These are phyloP conservation scores for Corylus americana DNA, from an alignment of 306 rosid genomes.

Conservation along the genomic window DNA sequence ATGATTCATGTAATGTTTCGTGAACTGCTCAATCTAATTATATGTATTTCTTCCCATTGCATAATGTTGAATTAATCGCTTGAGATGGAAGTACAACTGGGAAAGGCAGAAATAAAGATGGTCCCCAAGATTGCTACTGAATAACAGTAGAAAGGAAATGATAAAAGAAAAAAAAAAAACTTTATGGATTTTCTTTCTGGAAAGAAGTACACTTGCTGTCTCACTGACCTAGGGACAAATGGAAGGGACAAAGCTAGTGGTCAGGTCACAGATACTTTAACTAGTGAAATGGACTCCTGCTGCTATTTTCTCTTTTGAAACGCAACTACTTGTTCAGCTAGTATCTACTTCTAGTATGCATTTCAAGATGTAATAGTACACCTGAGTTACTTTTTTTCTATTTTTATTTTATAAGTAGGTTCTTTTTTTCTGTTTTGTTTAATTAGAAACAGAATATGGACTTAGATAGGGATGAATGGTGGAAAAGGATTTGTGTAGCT, in stretches of 20 bases:
- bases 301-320: not conserved
- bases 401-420: not conserved
- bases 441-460: slow-evolving; percentile 7
- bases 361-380: not conserved
- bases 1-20: not conserved
- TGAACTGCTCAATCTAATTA: not conserved
- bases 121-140: not conserved
- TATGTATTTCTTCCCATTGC: not conserved
- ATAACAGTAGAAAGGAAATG: not conserved
- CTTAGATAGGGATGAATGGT: not conserved
- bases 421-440: not conserved
- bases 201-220: not conserved
- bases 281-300: not conserved
- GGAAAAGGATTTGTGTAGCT: not conserved
- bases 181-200: not conserved
- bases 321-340: not conserved
- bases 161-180: not conserved
- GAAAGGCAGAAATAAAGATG: not conserved
- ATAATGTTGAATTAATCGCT: not conserved
- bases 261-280: not conserved
- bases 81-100: not conserved
- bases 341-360: not conserved
- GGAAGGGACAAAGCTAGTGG: not conserved
- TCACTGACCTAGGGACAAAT: not conserved
- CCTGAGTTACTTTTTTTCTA: not conserved